Conservation (phyloP, 1,139 yeast genomes). For the Magnusiomyces sp. region DNA sequence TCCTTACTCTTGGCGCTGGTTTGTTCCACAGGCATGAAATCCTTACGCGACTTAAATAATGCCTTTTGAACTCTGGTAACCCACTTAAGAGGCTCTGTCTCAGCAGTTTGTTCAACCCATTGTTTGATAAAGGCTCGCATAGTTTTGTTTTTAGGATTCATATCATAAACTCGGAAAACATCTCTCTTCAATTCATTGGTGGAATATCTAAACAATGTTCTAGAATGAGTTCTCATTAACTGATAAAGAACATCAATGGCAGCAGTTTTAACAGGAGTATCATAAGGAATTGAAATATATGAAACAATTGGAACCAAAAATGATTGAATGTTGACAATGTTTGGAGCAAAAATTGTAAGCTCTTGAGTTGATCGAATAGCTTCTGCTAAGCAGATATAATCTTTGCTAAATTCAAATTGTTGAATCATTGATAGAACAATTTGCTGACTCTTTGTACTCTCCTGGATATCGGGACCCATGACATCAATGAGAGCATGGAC, state of each 20-base stretch:
- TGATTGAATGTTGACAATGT: conserved; percentile 21
- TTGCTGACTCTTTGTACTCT: conserved; percentile 20
- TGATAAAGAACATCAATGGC: conserved; percentile 34
- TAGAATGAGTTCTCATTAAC: conserved; percentile 29
- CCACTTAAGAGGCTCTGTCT: conserved; percentile 30
- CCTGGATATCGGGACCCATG: conserved; percentile 43
- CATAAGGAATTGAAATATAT: conserved; percentile 18
- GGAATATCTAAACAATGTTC: conserved; percentile 26
- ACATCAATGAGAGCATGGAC: conserved; percentile 38
- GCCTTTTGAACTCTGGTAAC: conserved; percentile 31
- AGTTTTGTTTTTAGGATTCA: conserved; percentile 25
- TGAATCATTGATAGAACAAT: conserved; percentile 25
- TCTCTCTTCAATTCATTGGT: conserved; percentile 28
- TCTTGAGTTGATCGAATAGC: conserved; percentile 26
- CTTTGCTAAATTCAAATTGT: conserved; percentile 23
- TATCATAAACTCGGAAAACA: conserved; percentile 34
- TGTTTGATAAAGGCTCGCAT: conserved; percentile 26
- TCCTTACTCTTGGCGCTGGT: conserved; percentile 12
- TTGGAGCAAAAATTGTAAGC: conserved; percentile 28
- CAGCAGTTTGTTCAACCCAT: conserved; percentile 33
- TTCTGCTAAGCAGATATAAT: conserved; percentile 26
- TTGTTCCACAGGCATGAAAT: conserved; percentile 16
- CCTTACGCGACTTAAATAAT: conserved; percentile 26
- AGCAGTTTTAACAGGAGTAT: conserved; percentile 24
- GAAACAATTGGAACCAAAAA: conserved; percentile 26